Base-by-base conservation (phyloP, 140 eudicot genomes). In the Oenanthe javanica region DNA sequence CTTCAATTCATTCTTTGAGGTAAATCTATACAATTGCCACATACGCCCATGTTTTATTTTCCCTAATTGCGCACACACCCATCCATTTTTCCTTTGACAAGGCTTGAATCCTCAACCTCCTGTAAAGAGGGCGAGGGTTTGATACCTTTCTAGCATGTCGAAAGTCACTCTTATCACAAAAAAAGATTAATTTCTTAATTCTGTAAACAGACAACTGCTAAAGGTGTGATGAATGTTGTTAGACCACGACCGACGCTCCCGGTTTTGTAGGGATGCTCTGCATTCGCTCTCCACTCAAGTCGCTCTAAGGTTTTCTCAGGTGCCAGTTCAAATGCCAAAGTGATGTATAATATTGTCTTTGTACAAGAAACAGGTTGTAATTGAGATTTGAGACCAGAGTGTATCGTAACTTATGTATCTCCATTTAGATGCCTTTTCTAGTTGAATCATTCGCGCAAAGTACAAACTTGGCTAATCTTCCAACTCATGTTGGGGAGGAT, bases 1-100 rank as follows among this genome's bases (percentile, higher is more conserved):
- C 85, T 92, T 85, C 73, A 94, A 92, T 84, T 90, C 92, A 78
- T 94, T 89, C 85, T 94, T 87, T 84, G 97, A 94, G 99, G 99
- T 94, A 88, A 81, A 85, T 75, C 55, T 74, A 16, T n/a, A 6
- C 11, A 19, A 4, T 48, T 46, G 49, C 63, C 19, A 49, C n/a
- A 64, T 2, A 0, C 73, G 6, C 11, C 10, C 13, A 25, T n/a
- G 16, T 63, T 71, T n/a, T 38, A 46, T 78, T 52, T 71, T 3
- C 36, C 46, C 51, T 48, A n/a, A n/a, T n/a, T 79, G 6, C 21
- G 6, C 36, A 19, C 11, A 57, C 66, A 59, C 27, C 25, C 23
- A 59, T 59, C 69, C 69, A 59, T n/a, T n/a, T n/a, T n/a, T n/a
- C n/a, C 69, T 59, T n/a, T 21, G 69, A n/a, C 36, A n/a, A 59